Percentiles rank a stretch among this genome's conserved stretches.
These are phyloP conservation scores for Penicillium sp. DNA, from an alignment of 2,329 filamentous ascomycete species.

Conservation along the genomic window DNA sequence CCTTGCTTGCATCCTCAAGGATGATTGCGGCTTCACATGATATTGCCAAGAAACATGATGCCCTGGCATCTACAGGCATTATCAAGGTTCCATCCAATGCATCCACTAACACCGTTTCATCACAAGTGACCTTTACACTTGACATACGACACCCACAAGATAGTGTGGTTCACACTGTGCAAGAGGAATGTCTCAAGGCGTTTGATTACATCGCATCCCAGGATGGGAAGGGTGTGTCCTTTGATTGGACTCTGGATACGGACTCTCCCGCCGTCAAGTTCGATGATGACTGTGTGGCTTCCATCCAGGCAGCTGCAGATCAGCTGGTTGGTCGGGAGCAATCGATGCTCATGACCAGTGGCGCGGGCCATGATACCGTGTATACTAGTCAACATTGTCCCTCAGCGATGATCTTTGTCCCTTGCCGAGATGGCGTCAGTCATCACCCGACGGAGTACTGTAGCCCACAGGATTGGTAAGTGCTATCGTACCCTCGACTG, in stretches of 20 bases:
- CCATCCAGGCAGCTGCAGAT: conserved; percentile 58
- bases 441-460: conserved; percentile 62
- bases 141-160: conserved; percentile 64
- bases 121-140: conserved; percentile 63
- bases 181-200: conserved; percentile 54
- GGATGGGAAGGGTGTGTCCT: conserved; percentile 50
- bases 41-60: conserved; percentile 57
- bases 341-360: conserved; percentile 53
- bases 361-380: conserved; percentile 63
- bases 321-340: conserved; percentile 54
- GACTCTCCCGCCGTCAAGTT: conserved; percentile 60
- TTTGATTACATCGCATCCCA: conserved; percentile 59
- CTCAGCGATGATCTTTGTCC: conserved; percentile 65
- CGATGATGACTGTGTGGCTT: conserved; percentile 61
- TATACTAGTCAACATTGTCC: conserved; percentile 57
- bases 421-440: conserved; percentile 58
- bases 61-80: conserved; percentile 67
- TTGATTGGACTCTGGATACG: conserved; percentile 61
- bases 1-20: conserved; percentile 63
- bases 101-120: conserved; percentile 68
- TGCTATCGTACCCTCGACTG: neutral
- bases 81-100: conserved; percentile 60
- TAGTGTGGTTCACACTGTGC: conserved; percentile 55
- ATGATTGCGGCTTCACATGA: conserved; percentile 65
- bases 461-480: conserved; percentile 46